phyloP scores from a whole-genome alignment of 2,329 filamentous ascomycete species.

The Thielaviopsis cerberus region DNA sequence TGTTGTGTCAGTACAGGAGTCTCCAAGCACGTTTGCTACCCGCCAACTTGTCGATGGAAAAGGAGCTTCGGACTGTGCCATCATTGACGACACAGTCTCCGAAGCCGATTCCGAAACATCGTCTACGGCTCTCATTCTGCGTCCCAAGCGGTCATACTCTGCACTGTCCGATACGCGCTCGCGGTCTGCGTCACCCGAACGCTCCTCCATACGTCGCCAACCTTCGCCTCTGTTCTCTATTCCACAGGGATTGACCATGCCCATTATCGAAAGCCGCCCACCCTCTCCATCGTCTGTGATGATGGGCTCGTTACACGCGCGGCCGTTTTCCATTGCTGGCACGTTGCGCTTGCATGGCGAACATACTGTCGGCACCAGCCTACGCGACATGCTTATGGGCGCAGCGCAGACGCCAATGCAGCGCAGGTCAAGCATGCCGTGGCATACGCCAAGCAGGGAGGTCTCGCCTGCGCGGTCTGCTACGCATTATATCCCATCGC shows the following conservation, averaged over 20 bases:
- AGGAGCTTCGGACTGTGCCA: conserved; percentile 1
- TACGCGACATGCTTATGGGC: conserved; percentile 6
- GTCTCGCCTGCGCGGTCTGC: not conserved
- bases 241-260: not conserved
- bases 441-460: not conserved
- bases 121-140: conserved; percentile 9
- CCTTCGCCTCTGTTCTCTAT: not conserved
- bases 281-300: not conserved
- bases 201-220: not conserved
- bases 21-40: not conserved
- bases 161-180: not conserved
- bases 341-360: conserved; percentile 14
- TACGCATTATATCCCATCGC: not conserved
- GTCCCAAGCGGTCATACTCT: not conserved
- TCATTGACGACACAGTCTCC: conserved; percentile 8
- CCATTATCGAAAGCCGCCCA: not conserved
- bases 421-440: conserved; percentile 5
- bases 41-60: not conserved
- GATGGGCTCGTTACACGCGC: conserved; percentile 8
- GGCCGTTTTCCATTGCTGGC: conserved; percentile 14
- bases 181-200: not conserved
- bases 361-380: conserved; percentile 1
- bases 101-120: conserved; percentile 4
- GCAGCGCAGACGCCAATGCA: conserved; percentile 1
- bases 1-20: conserved; percentile 4